Conservation (phyloP, 208 protist species). For the Wallacemonas rigidus region DNA sequence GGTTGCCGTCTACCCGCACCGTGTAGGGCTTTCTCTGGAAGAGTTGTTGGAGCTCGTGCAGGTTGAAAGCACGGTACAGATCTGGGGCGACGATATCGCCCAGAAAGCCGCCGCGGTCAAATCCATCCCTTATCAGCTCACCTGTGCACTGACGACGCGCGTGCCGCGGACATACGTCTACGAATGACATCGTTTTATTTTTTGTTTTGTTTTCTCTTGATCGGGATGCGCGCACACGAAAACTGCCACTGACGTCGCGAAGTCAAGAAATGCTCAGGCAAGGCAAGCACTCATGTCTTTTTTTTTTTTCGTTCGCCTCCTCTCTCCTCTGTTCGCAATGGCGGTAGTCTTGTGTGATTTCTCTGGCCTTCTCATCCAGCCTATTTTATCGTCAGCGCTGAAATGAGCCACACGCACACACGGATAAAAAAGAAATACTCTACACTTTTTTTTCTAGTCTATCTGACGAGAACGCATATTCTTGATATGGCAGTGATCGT, state of each 20-base stretch:
- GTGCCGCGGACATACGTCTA: conserved; percentile 44
- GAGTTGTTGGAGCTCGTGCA: conserved; percentile 35
- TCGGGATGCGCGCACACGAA: no score
- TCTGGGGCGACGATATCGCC: conserved; percentile 48
- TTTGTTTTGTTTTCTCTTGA: no score
- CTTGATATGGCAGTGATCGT: no score
- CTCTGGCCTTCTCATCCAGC: no score
- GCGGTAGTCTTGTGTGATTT: not conserved
- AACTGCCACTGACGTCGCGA: no score
- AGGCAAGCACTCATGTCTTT: no score
- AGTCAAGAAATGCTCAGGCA: no score
- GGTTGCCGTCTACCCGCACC: conserved; percentile 35
- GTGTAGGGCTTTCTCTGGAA: conserved; percentile 31
- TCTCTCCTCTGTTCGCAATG: not conserved
- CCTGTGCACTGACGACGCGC: conserved; percentile 41
- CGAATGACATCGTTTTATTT: conserved; percentile 1
- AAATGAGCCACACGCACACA: no score
- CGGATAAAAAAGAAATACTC: no score
- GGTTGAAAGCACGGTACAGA: conserved; percentile 33
- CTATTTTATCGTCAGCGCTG: no score
- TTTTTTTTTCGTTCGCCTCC: not conserved
- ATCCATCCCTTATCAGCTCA: conserved; percentile 57
- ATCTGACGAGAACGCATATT: no score
- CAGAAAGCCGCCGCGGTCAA: conserved; percentile 41
- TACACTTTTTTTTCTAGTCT: no score